Percentiles rank a stretch among this genome's conserved stretches.
Evolutionary conservation across 2,329 filamentous ascomycete species (phyloP).

Genomic region (Claviceps lovelessii): DNA sequence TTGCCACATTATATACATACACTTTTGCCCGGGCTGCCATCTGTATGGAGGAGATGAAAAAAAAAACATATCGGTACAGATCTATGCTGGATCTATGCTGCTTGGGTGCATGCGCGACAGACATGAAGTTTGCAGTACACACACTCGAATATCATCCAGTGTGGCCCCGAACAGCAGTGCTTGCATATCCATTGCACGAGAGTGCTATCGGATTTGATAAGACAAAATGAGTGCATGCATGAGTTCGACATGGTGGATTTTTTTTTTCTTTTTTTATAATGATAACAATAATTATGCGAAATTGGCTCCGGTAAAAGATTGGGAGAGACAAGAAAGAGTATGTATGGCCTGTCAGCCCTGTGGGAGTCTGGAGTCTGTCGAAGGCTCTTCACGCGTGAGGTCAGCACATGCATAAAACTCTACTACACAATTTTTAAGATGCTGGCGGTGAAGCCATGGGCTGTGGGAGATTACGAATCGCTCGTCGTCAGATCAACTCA

Average conservation of each 20-base stretch:
- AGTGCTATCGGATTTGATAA: slow-evolving; percentile 53
- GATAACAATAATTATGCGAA: not conserved
- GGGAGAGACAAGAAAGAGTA: not conserved
- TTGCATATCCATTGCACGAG: slow-evolving; percentile 53
- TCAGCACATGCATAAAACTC: not conserved
- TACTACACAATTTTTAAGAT: not conserved
- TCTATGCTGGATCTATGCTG: slow-evolving; percentile 13
- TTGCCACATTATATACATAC: not conserved
- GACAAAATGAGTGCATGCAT: slow-evolving; percentile 48
- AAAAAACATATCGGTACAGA: not conserved
- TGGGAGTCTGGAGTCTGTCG: not conserved
- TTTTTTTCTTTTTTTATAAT: not conserved
- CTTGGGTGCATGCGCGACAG: slow-evolving; percentile 42
- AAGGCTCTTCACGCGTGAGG: not conserved
- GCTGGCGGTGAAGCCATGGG: too few species aligned
- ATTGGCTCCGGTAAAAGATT: not conserved
- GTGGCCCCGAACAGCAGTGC: slow-evolving; percentile 48
- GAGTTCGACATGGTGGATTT: slow-evolving; percentile 31
- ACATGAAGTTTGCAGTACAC: slow-evolving; percentile 53
- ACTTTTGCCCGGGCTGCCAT: not conserved
- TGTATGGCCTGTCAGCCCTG: not conserved
- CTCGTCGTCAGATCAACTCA: not conserved
- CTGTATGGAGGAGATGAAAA: not conserved
- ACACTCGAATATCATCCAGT: slow-evolving; percentile 58
- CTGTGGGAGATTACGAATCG: not conserved